Base-by-base conservation (phyloP, 768 basidiomycete genomes). In the Lactarius hatsudake region DNA sequence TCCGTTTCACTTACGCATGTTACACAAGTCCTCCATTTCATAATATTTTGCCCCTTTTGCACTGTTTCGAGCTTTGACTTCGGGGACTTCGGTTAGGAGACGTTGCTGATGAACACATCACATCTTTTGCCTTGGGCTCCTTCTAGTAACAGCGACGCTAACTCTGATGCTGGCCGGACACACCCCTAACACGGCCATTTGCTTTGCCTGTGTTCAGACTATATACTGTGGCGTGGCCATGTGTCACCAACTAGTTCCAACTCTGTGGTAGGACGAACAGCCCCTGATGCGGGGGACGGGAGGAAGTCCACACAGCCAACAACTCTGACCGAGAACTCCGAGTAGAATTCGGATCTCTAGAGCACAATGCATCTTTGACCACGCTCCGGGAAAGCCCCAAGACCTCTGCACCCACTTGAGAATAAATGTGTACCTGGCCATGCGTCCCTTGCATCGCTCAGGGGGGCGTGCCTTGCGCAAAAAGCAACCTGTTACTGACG, bases 1-100 rank as follows among this genome's bases (percentile, higher is more conserved):
- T 55, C 38, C 5, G 40, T 61, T 56, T 64, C n/a, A 48, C 42
- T 36, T 34, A 64, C 62, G 23, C 58, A 56, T 51, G 58, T 64
- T 42, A 55, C 60, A 59, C 6, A 5, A 53, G 15, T 15, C 6
- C 51, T 26, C 26, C 51, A 26, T 15, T 28, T 26, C 23, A 28
- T 26, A 26, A 15, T 53, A 12, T 15, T 53, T 26, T 12, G 1
- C 0, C 26, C 23, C 26, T 53, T 53, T 53, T 53, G 23, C 51
- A 53, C 15, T 28, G 26, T 13, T 26, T 53, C 10, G 48, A 51
- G 5, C 48, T 51, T 51, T 51, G 48, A 51, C n/a, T 26, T 26
- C 13, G 48, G 48, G 51, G 10, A 23, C n/a, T 53, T 6, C 4
- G 26, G n/a, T 48, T 48, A 18, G 42, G 42, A 42, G 15, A 18